Evolutionary conservation across 306 rosid species (phyloP), one percentile per base, ranked within the genome.

Genomic region (Cucumis melo): DNA sequence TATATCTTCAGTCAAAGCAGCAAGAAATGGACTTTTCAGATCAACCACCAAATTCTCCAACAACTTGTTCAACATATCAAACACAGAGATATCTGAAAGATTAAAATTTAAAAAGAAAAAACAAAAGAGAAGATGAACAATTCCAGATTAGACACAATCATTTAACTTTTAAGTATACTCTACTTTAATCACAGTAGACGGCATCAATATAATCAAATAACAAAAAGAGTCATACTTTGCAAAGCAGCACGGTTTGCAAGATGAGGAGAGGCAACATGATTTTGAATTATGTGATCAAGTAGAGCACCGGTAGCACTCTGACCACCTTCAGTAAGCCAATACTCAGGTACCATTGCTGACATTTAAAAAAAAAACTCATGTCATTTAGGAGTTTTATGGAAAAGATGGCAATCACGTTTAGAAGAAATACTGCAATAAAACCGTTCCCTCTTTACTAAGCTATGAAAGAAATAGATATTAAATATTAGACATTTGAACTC

Each of bases 231-330:
- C 85, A 80, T 83, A 92, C 98, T 81, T 87, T 83, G 87, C 61
- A 93, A 86, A 84, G 98, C 96, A 75, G 98, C 98, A 75, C 78
- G 86, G 79, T 94, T 92, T 29, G 93, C 96, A 80, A 94, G 96
- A 80, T 2, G 79, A 58, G 89, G 79, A 65, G 97, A 89, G 80
- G 93, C 95, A 54, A 81, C 86, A 75, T 92, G 95, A 81, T 79
- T 92, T 86, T 94, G 93, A 78, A 94, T 87, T 81, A 94, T 76
- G 87, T 92, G 88, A 89, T 94, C 98, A 84, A 94, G 85, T 73
- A 94, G 86, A 73, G 98, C 97, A 83, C 97, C 98, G 78, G 96
- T 94, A 79, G 98, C 98, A 92, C 98, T 94, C 86, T 94, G 96
- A 66, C 98, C 98, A n/a, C 96, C 98, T 92, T 94, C 97, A 16